Base-by-base conservation (phyloP, 768 basidiomycete species). In the Termitomyces bulborhizus region DNA sequence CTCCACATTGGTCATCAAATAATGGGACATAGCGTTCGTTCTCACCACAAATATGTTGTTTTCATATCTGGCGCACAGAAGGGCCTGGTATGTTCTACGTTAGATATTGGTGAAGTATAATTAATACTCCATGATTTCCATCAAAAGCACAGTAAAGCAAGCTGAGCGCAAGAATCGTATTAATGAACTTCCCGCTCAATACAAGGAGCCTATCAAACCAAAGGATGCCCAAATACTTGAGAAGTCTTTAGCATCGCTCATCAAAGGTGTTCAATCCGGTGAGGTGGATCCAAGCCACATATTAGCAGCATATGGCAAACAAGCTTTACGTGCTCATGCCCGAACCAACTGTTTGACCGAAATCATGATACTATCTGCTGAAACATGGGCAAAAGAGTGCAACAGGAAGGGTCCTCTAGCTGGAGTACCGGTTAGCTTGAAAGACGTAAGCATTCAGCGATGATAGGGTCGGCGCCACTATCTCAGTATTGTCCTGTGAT, bases 261-360 rank as follows among this genome's bases (percentile, higher is more conserved):
- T 71, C 12, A 51, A 60, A 11, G 57, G 60, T 11, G 70, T 76
- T n/a, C 68, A 70, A 43, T 51, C 53, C 9, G 70, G 69, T 8
- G 46, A 60, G 8, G 54, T 64, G 13, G 64, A 71, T 18, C 69
- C 76, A 18, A 47, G 26, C 26, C 64, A 70, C 36, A 65, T 78
- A 54, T 65, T 81, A 42, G 61, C 62, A 1, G 76, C 78, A 0
- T 81, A 77, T 59, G 66, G 71, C 42, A 79, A 80, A 55, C 70
- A 70, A 46, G 72, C 80, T 3, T 59, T 82, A 7, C 67, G 72
- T 49, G 77, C 77, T 0, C 76, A 79, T 46, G 65, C 65, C 29
- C 67, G 71, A 58, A 81, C 77, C 34, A 84, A 84, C 61, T 84
- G 83, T 60, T 70, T 83, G 51, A 79, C 80, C 18, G 81, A 82